Base-by-base conservation (phyloP, 1,284 basidiomycete genomes). In the Heterobasidion irregulare region DNA sequence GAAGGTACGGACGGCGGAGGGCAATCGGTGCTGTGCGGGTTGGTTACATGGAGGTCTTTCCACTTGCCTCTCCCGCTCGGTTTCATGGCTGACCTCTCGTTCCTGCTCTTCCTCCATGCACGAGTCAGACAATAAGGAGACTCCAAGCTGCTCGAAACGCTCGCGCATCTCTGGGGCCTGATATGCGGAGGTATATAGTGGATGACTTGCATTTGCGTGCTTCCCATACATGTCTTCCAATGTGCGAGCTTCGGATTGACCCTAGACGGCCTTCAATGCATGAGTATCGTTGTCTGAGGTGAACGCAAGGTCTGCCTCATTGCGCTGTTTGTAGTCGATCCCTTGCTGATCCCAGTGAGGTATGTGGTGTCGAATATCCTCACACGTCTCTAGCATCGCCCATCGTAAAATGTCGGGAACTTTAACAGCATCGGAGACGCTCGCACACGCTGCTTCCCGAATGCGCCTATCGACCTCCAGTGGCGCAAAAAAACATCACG, bases 301-400 rank as follows among this genome's bases (percentile, higher is more conserved):
- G 44, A 67, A 65, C 0, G 57, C 36, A 26, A 26, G 26, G 26
- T 26, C 26, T 26, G 26, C 26, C 4, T 26, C 26, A 5, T 26
- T 26, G 26, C 6, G 26, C 26, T 26, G 26, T 26, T 62, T 19
- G 54, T 73, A 72, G 45, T 79, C 72, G 3, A 71, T 52, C 1
- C 78, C 80, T 62, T 82, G 79, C 53, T 73, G 69, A 19, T 65
- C 72, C 78, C 79, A 80, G 18, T 73, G 71, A 26, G 74, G 68
- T 35, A 70, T 60, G 46, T 72, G 63, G 8, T 63, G 68, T 38
- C 69, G 61, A 33, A 79, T 76, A 26, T 79, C 68, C 0, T 59
- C 57, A 53, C 76, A 79, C 0, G 78, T 76, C 62, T 75, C 73
- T 0, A 60, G 62, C 61, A 80, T 76, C 0, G 68, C 61, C 78